Percentiles rank a stretch among this genome's conserved stretches.
phyloP scores from a whole-genome alignment of 208 protist species.

The Jaenimonas drosophilae region DNA sequence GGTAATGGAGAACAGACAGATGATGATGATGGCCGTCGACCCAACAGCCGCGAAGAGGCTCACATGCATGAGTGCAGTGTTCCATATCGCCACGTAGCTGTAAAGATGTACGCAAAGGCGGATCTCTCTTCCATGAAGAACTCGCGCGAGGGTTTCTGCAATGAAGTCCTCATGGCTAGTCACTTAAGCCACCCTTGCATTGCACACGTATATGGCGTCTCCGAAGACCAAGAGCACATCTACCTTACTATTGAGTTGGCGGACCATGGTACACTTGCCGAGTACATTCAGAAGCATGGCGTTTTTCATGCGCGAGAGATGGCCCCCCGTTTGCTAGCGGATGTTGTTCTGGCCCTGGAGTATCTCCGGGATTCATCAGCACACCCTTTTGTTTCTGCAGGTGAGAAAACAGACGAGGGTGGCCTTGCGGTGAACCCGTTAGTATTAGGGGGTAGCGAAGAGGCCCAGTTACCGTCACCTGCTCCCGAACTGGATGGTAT shows the following conservation, averaged over 20 bases:
- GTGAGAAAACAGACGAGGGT: background rate
- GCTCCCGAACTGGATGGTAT: slow-evolving; percentile 14
- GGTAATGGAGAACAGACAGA: background rate
- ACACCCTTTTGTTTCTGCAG: background rate
- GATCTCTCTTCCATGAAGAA: slow-evolving; percentile 20
- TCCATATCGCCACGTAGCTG: slow-evolving; percentile 51
- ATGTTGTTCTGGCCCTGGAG: slow-evolving; percentile 75
- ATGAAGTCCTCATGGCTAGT: slow-evolving; percentile 51
- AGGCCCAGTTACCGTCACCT: slow-evolving; percentile 6
- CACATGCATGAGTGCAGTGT: background rate
- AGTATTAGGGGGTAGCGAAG: background rate
- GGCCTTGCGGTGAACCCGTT: background rate
- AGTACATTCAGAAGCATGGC: slow-evolving; percentile 37
- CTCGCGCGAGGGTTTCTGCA: slow-evolving; percentile 43
- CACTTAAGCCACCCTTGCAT: slow-evolving; percentile 60
- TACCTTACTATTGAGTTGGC: slow-evolving; percentile 75
- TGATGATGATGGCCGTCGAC: background rate
- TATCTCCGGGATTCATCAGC: slow-evolving; percentile 36
- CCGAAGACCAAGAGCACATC: slow-evolving; percentile 39
- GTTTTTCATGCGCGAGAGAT: slow-evolving; percentile 29
- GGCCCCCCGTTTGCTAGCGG: slow-evolving; percentile 65
- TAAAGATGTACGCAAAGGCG: slow-evolving; percentile 60
- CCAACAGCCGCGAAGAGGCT: background rate
- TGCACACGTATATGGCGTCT: slow-evolving; percentile 51
- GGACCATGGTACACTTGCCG: slow-evolving; percentile 45